Base-by-base conservation (phyloP, 2,329 filamentous ascomycete genomes). In the Fusarium sororula region DNA sequence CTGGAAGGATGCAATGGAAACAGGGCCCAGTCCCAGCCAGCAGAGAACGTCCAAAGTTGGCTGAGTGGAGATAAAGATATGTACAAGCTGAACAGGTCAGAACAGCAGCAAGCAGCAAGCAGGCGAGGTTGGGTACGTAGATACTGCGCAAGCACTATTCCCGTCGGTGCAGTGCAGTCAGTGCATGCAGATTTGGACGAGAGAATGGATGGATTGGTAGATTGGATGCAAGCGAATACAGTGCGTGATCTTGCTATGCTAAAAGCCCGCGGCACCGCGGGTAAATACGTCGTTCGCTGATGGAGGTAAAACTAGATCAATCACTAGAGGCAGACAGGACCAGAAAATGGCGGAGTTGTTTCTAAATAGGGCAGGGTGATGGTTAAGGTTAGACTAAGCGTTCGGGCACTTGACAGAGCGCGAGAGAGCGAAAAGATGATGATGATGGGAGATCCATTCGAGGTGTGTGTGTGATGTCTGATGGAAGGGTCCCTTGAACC, bases 171-270 rank as follows among this genome's bases (percentile, higher is more conserved):
- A 59, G 42, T 70, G 70, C 70, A 68, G n/a, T 37, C 50, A 53
- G 50, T 55, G 35, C 24, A 55, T 41, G 51, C 35, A 41, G 24
- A 55, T 55, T n/a, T 55, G 51, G 35, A 28, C 26, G 35, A 55
- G 51, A 41, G 32, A 54, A 54, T 54, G 51, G 24, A 54, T 54
- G 51, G 24, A 38, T 39, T 37, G 35, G 35, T 38, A n/a, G 70
- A 39, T 44, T 32, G 22, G 13, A 68, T 63, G 56, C 39, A 64
- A 60, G 54, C 56, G 59, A 73, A 70, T 73, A 73, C 66, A 73
- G 66, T 55, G 41, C 45, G 60, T 39, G 45, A 35, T 44, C 44
- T 30, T 39, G 26, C n/a, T n/a, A 32, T 37, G 24, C 44, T 37
- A 22, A 26, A 51, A 37, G 55, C 32, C 39, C 39, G 56, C 56